phyloP scores from a whole-genome alignment of 257 asterid genomes.

The Cinchona pubescens region DNA sequence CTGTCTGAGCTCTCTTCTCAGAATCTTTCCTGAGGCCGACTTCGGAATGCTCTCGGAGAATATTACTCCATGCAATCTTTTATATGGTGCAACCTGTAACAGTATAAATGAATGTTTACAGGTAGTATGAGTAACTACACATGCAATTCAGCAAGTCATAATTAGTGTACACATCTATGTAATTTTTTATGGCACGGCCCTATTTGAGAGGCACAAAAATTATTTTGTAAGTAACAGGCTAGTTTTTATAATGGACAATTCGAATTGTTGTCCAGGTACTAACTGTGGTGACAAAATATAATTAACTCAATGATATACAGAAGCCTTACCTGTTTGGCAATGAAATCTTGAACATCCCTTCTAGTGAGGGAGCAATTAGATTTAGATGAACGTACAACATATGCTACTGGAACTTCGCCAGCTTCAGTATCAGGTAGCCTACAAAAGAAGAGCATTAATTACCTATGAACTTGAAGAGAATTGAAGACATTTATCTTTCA shows the following conservation, averaged over 20 bases:
- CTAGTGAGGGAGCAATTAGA: slow-evolving; percentile 31
- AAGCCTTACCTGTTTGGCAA: slow-evolving; percentile 29
- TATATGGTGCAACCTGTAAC: slow-evolving; percentile 38
- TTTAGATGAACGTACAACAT: slow-evolving; percentile 51
- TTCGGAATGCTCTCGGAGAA: slow-evolving; percentile 21
- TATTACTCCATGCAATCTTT: slow-evolving; percentile 32
- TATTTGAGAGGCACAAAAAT: too few relatives aligned
- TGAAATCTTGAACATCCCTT: slow-evolving; percentile 23
- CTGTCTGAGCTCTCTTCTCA: slow-evolving; percentile 29
- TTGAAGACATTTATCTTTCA: not conserved
- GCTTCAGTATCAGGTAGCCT: slow-evolving; percentile 71
- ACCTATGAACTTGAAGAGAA: not conserved
- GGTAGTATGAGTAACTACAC: too few relatives aligned
- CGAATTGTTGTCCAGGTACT: too few relatives aligned
- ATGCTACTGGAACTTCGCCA: slow-evolving; percentile 66
- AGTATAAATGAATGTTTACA: not conserved
- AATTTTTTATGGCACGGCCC: too few relatives aligned
- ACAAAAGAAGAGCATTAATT: slow-evolving; percentile 9
- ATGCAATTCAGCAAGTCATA: too few relatives aligned
- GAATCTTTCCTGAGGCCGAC: slow-evolving; percentile 39
- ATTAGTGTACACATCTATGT: too few relatives aligned
- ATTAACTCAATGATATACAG: not conserved
- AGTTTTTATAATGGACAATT: too few relatives aligned
- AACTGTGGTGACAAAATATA: too few relatives aligned
- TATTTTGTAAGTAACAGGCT: too few relatives aligned